These are phyloP conservation scores for Clarireedia homoeocarpa DNA, from an alignment of 2,329 filamentous ascomycete species.

Conservation along the genomic window DNA sequence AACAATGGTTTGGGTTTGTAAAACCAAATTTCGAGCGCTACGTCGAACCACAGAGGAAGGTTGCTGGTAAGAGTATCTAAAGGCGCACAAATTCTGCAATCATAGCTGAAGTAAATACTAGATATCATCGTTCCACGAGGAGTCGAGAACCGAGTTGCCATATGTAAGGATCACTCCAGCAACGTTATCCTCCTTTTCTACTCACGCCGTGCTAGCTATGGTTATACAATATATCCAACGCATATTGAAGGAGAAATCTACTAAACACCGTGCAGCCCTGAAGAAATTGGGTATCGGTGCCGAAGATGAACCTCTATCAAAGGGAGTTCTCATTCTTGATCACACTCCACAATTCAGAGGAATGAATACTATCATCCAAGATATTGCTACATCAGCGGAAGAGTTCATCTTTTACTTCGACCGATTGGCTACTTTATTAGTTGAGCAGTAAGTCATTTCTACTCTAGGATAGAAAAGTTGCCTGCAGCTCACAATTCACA, in stretches of 20 bases:
- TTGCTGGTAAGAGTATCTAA: constrained; percentile 52
- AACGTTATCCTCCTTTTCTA: background rate
- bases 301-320: constrained; percentile 63
- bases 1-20: constrained; percentile 94
- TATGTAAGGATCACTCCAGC: constrained; percentile 44
- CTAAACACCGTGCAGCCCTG: constrained; percentile 71
- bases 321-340: constrained; percentile 65
- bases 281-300: constrained; percentile 65
- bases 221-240: constrained; percentile 88
- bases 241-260: constrained; percentile 79
- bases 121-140: constrained; percentile 94
- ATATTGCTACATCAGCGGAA: constrained; percentile 69
- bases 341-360: constrained; percentile 74
- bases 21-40: constrained; percentile 96
- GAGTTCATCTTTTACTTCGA: constrained; percentile 99
- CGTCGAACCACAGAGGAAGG: constrained; percentile 83
- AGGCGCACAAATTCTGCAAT: background rate
- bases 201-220: constrained; percentile 53
- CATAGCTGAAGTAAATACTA: constrained; percentile 20
- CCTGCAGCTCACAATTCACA: constrained; percentile 29
- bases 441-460: constrained; percentile 56
- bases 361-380: constrained; percentile 86
- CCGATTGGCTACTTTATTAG: constrained; percentile 71
- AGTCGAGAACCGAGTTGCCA: constrained; percentile 89
- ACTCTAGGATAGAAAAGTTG: background rate